Evolutionary conservation across 306 rosid species (phyloP), one percentile per base, ranked within the genome.

Genomic region (Lathyrus tuberosus): DNA sequence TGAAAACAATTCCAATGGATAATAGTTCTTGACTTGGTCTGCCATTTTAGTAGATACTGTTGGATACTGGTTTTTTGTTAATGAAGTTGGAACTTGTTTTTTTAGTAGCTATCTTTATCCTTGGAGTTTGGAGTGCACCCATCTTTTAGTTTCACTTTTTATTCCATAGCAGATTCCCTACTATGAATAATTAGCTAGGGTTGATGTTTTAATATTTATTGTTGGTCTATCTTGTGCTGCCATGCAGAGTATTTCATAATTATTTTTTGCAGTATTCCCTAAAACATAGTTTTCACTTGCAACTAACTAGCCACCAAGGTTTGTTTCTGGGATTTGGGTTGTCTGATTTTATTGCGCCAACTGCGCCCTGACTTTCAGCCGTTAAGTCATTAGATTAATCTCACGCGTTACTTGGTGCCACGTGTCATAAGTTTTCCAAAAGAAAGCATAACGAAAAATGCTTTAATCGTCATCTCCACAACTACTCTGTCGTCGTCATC

Each of bases 21-120:
- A 43, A 46, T 74, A 37, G 73, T 24, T 56, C 7, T 73, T 67
- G 33, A 65, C 35, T 65, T 49, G 74, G 69, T 74, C 57, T 75
- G 40, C 76, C 33, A 41, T 70, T 80, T 30, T 70, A 54, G 33
- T 58, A 42, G 42, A 57, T 17, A n/a, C 46, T 37, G 26, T 51
- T 6, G 35, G 26, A 28, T 16, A 10, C 48, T 42, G 65, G 14
- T 1, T 15, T 26, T 43, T 66, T 66, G n/a, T 52, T 5, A 6
- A 33, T 33, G 2, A 18, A 51, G 56, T 16, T 69, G 30, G n/a
- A 42, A 53, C 67, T 28, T 69, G 3, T 24, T 44, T 13, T 37
- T 17, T 40, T 12, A 24, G 10, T 12, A 24, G 10, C 46, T 62
- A 37, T 62, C 26, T 24, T 24, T 24, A 24, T 24, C 26, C 26